Percentiles rank a stretch among this genome's conserved stretches.
These are phyloP conservation scores for Apophysomyces trapeziformis DNA, from an alignment of 371 early-diverging fungal species.

Conservation along the genomic window DNA sequence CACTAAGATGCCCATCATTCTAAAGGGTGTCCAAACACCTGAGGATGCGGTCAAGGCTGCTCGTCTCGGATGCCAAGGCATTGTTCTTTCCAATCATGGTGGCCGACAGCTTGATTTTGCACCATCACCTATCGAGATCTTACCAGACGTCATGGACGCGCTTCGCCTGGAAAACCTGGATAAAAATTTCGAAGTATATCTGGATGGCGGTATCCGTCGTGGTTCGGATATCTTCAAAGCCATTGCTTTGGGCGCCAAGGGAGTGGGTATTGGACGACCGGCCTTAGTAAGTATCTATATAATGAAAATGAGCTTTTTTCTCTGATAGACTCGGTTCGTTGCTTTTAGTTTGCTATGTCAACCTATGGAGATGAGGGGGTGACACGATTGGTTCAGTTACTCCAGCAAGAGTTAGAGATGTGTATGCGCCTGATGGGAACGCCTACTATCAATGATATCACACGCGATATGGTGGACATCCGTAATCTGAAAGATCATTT, in stretches of 20 bases:
- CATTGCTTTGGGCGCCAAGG: constrained; percentile 92
- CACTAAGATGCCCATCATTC: constrained; percentile 84
- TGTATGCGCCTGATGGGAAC: constrained; percentile 80
- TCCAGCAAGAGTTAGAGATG: constrained; percentile 74
- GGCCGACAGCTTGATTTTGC: constrained; percentile 93
- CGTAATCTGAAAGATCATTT: constrained; percentile 56
- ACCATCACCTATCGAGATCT: constrained; percentile 77
- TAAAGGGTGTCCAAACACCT: constrained; percentile 91
- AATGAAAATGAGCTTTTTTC: constrained; percentile 25
- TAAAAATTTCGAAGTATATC: constrained; percentile 77
- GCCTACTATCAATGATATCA: constrained; percentile 62
- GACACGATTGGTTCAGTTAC: constrained; percentile 67
- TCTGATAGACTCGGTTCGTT: constrained; percentile 17
- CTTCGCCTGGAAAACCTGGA: constrained; percentile 52
- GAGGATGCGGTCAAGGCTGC: constrained; percentile 92
- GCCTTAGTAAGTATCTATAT: constrained; percentile 51
- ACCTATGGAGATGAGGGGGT: constrained; percentile 84
- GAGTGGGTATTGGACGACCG: constrained; percentile 95
- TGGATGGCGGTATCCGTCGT: constrained; percentile 92
- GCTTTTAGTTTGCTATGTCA: constrained; percentile 65
- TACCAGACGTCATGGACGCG: constrained; percentile 83
- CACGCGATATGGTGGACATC: constrained; percentile 60
- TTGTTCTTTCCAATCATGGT: constrained; percentile 95
- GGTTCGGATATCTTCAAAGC: constrained; percentile 95
- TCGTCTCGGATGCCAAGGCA: constrained; percentile 75